These are phyloP conservation scores for Phytophthora cactorum DNA, from an alignment of 352 stramenopile species.

Conservation along the genomic window DNA sequence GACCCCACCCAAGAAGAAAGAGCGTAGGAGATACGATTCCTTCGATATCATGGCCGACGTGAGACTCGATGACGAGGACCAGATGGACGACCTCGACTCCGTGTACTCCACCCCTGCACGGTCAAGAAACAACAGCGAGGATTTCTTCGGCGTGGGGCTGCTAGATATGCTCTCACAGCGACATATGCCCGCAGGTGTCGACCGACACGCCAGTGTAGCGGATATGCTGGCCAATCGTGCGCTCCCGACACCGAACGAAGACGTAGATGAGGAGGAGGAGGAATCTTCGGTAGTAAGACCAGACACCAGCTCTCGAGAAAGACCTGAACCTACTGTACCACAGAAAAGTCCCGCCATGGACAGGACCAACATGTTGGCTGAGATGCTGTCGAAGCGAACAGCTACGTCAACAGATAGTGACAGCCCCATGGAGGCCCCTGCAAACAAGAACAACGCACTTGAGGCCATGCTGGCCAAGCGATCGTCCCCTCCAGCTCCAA, in stretches of 20 bases:
- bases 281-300: conserved; percentile 5
- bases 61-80: conserved; percentile 24
- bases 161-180: conserved; percentile 44
- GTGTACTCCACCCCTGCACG: conserved; percentile 31
- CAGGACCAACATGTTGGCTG: conserved; percentile 41
- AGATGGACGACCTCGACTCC: conserved; percentile 36
- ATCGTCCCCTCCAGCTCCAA: conserved; percentile 4
- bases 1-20: conserved; percentile 18
- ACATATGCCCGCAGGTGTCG: conserved; percentile 41
- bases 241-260: conserved; percentile 12
- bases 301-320: neutral
- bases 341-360: conserved; percentile 20
- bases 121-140: conserved; percentile 41
- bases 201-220: conserved; percentile 38
- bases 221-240: conserved; percentile 40
- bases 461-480: conserved; percentile 49
- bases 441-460: conserved; percentile 38
- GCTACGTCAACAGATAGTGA: conserved; percentile 17
- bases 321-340: neutral
- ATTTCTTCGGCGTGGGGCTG: conserved; percentile 33
- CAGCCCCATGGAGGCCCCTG: neutral
- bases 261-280: conserved; percentile 18
- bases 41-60: conserved; percentile 42
- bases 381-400: conserved; percentile 43
- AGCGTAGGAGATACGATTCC: conserved; percentile 39